Conservation (phyloP, 2,329 filamentous ascomycete species). For the Berkeleyomyces basicola region DNA sequence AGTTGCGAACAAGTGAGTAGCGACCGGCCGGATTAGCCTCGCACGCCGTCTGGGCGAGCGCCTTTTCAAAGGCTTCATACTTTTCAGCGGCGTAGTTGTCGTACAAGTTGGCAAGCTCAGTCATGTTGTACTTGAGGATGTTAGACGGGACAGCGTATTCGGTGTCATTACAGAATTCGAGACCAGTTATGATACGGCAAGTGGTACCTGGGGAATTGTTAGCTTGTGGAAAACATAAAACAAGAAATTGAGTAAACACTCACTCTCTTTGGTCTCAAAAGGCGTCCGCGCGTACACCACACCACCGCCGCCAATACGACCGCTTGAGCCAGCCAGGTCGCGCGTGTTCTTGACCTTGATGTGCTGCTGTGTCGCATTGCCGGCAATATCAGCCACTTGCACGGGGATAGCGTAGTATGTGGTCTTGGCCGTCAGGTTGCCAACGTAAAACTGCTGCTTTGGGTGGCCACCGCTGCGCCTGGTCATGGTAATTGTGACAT, state of each 20-base stretch:
- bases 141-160: constrained; percentile 87
- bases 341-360: not conserved
- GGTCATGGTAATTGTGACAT: constrained; percentile 48
- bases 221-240: not conserved
- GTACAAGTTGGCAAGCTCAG: constrained; percentile 53
- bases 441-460: constrained; percentile 79
- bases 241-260: constrained; percentile 17
- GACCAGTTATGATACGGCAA: constrained; percentile 70
- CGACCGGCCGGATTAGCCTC: constrained; percentile 54
- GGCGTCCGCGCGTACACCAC: constrained; percentile 52
- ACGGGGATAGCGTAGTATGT: constrained; percentile 60
- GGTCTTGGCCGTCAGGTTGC: constrained; percentile 53
- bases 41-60: constrained; percentile 71
- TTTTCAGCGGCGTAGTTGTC: constrained; percentile 54
- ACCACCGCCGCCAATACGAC: constrained; percentile 52
- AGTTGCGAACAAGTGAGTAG: constrained; percentile 68
- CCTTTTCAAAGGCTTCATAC: constrained; percentile 66
- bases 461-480: constrained; percentile 49
- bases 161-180: constrained; percentile 76
- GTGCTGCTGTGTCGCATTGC: constrained; percentile 24
- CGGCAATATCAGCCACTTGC: constrained; percentile 34
- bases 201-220: constrained; percentile 43
- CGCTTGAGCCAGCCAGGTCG: not conserved
- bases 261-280: constrained; percentile 69
- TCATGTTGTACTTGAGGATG: constrained; percentile 38